A percentile compares a stretch with the other conserved stretches of the same genome.
These are phyloP conservation scores for Cordyceps cateniannulata DNA, from an alignment of 2,329 filamentous ascomycete species.

Conservation along the genomic window DNA sequence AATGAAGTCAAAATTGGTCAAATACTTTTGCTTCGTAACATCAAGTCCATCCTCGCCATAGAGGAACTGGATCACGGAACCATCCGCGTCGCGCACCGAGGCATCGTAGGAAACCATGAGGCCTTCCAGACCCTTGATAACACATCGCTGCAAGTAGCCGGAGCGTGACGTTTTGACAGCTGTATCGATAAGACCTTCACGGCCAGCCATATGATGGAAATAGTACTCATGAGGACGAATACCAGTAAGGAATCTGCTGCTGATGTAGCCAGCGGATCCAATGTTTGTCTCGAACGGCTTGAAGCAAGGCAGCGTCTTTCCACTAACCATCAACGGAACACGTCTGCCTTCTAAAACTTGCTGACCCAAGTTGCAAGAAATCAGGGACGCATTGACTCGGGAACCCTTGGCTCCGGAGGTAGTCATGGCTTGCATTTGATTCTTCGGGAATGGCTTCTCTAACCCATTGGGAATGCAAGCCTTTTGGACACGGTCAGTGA, in stretches of 20 bases:
- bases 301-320: conserved; percentile 93
- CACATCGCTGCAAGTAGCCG: conserved; percentile 90
- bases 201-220: conserved; percentile 98
- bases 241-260: conserved; percentile 94
- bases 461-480: conserved; percentile 76
- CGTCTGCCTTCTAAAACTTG: conserved; percentile 92
- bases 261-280: conserved; percentile 86
- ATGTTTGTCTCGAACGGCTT: conserved; percentile 84
- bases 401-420: conserved; percentile 92
- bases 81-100: conserved; percentile 89
- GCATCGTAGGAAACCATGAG: conserved; percentile 88
- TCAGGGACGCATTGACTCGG: conserved; percentile 90
- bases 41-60: conserved; percentile 97
- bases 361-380: conserved; percentile 95
- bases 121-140: conserved; percentile 98
- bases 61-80: conserved; percentile 86
- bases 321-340: conserved; percentile 96
- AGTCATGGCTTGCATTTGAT: conserved; percentile 99
- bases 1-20: conserved; percentile 84
- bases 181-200: conserved; percentile 97
- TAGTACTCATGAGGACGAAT: conserved; percentile 97
- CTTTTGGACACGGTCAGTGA: conserved; percentile 74
- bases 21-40: conserved; percentile 86
- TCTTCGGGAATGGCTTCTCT: conserved; percentile 87
- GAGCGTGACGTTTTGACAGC: conserved; percentile 97